Percentiles rank a stretch among this genome's conserved stretches.
Evolutionary conservation across 139 green algal species (phyloP).

Genomic region (Ulvella scutata): DNA sequence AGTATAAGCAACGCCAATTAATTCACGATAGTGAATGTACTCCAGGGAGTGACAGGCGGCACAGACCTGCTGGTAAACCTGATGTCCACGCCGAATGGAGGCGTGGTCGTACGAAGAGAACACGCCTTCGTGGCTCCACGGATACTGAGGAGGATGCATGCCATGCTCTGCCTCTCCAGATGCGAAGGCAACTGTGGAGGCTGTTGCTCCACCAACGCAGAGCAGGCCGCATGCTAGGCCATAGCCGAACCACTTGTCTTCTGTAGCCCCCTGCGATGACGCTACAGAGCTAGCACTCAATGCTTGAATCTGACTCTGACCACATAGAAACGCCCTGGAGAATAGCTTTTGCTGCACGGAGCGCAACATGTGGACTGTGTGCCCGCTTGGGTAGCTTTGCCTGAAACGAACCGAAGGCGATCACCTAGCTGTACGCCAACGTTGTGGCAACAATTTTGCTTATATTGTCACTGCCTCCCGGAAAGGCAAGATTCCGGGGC

Average conservation of each 20-base stretch:
- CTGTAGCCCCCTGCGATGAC: background rate
- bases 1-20: constrained; percentile 92
- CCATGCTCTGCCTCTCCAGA: constrained; percentile 90
- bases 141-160: constrained; percentile 64
- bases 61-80: constrained; percentile 85
- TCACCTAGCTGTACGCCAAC: no score
- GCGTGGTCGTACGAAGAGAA: constrained; percentile 89
- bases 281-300: background rate
- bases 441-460: no score
- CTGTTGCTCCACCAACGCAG: background rate
- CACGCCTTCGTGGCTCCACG: constrained; percentile 81
- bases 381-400: no score
- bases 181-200: constrained; percentile 25
- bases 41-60: constrained; percentile 91
- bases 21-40: constrained; percentile 84
- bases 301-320: background rate
- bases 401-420: no score
- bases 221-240: background rate
- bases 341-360: background rate
- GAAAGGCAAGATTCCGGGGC: no score
- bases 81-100: constrained; percentile 81
- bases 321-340: background rate
- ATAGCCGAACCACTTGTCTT: background rate
- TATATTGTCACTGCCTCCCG: no score
- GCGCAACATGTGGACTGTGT: background rate